Conservation (phyloP, 768 basidiomycete species). For the Leucogyrophana mollusca region DNA sequence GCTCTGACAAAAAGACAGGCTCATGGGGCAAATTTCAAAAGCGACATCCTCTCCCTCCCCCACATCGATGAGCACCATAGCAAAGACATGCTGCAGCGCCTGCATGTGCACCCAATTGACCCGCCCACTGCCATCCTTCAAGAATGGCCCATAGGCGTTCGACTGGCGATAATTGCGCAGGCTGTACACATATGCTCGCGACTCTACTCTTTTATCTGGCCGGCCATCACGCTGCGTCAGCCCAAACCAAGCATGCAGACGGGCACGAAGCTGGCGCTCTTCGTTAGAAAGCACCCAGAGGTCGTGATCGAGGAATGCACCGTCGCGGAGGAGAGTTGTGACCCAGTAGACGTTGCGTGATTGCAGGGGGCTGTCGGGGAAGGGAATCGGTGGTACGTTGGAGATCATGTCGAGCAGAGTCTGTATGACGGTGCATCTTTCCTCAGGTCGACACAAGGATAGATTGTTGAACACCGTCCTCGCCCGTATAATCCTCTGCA, state of each 20-base stretch:
- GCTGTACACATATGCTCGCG: constrained; percentile 61
- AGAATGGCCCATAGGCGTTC: constrained; percentile 58
- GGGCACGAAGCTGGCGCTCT: constrained; percentile 47
- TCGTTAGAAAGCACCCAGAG: constrained; percentile 22
- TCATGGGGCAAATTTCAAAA: constrained; percentile 34
- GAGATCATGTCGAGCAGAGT: constrained; percentile 53
- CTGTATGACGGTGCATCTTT: constrained; percentile 40
- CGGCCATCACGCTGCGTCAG: constrained; percentile 45
- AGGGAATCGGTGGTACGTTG: constrained; percentile 37
- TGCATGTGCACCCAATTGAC: constrained; percentile 63
- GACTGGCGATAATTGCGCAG: constrained; percentile 52
- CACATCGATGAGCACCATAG: constrained; percentile 30
- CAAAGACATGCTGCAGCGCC: constrained; percentile 54
- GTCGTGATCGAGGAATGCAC: constrained; percentile 43
- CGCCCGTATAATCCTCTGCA: constrained; percentile 58
- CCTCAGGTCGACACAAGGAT: constrained; percentile 37
- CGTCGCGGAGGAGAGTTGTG: constrained; percentile 38
- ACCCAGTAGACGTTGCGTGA: constrained; percentile 56
- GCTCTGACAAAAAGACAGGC: constrained; percentile 54
- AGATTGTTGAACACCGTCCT: constrained; percentile 42
- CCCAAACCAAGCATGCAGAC: constrained; percentile 58
- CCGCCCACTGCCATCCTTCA: constrained; percentile 37
- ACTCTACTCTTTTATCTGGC: constrained; percentile 30
- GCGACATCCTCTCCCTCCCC: constrained; percentile 16
- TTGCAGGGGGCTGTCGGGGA: constrained; percentile 24